phyloP scores from a whole-genome alignment of 345 rosid species.

The Populus simonii region DNA sequence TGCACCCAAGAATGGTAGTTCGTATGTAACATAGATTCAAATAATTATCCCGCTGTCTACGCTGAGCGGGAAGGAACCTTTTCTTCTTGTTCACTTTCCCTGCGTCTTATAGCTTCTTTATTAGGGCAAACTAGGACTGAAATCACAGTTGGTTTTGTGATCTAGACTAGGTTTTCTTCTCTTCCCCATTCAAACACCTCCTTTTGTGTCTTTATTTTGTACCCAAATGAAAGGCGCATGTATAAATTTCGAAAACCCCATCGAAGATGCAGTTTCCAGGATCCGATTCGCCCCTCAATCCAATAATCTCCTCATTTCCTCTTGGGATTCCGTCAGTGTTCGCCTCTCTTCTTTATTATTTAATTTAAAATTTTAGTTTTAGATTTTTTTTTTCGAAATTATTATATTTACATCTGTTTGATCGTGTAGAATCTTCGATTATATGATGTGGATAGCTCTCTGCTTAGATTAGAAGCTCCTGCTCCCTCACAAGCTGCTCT shows the following conservation, averaged over 20 bases:
- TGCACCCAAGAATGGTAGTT: no score
- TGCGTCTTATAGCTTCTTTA: no score
- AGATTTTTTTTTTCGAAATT: not conserved
- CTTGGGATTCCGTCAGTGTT: constrained; percentile 87
- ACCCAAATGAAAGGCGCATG: not conserved
- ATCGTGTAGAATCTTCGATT: constrained; percentile 55
- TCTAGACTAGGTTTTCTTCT: not conserved
- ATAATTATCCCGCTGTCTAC: no score
- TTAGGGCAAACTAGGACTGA: no score
- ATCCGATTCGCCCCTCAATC: constrained; percentile 70
- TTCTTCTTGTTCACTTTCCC: no score
- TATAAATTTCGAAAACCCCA: constrained; percentile 48
- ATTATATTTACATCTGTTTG: not conserved
- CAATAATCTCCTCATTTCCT: constrained; percentile 72
- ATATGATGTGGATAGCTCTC: constrained; percentile 63
- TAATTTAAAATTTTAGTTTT: not conserved
- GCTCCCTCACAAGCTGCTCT: constrained; percentile 54
- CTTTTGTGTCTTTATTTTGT: not conserved
- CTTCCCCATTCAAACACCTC: not conserved
- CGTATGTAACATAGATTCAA: no score
- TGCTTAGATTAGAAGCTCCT: constrained; percentile 47
- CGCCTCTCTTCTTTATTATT: not conserved
- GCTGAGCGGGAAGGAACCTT: no score
- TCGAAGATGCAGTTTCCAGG: constrained; percentile 64
- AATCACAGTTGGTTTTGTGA: no score